Percentiles rank a stretch among this genome's conserved stretches.
Conservation (phyloP, 2,329 filamentous ascomycete genomes). For the Aspergillus texensis region DNA sequence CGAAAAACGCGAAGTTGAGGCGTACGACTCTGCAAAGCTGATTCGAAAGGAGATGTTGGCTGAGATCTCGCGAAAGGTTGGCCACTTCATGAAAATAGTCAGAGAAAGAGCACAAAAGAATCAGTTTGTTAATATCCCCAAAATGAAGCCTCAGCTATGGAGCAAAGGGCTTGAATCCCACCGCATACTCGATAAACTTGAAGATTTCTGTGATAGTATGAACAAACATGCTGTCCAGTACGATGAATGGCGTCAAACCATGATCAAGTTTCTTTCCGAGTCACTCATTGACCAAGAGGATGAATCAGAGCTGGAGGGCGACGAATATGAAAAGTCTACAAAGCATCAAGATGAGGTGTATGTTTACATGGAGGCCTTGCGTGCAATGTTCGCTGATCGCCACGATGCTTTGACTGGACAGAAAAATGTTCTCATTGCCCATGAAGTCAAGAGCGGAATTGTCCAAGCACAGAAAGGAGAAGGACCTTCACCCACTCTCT, state of each 20-base stretch:
- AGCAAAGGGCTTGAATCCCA: conserved; percentile 73
- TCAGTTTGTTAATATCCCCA: conserved; percentile 65
- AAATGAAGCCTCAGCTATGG: conserved; percentile 56
- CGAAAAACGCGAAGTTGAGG: conserved; percentile 70
- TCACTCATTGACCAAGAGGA: conserved; percentile 83
- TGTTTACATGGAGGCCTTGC: conserved; percentile 78
- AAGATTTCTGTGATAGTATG: conserved; percentile 65
- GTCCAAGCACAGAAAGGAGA: conserved; percentile 62
- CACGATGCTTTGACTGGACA: conserved; percentile 75
- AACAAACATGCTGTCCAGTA: conserved; percentile 73
- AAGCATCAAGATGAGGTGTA: conserved; percentile 87
- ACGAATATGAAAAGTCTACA: conserved; percentile 87
- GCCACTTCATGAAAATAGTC: conserved; percentile 66
- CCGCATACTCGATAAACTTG: conserved; percentile 66
- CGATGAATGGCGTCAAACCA: conserved; percentile 72
- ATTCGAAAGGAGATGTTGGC: conserved; percentile 77
- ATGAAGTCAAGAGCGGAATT: conserved; percentile 69
- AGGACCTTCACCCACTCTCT: conserved; percentile 72
- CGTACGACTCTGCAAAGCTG: conserved; percentile 76
- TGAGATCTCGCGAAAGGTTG: conserved; percentile 60
- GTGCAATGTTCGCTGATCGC: conserved; percentile 76
- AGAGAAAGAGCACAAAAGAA: conserved; percentile 55
- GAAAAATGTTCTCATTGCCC: conserved; percentile 71
- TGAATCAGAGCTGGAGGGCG: conserved; percentile 74
- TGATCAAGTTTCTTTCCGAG: conserved; percentile 70